Base-by-base conservation (phyloP, 2,329 filamentous ascomycete genomes). In the Pseudocercospora macadamiae region DNA sequence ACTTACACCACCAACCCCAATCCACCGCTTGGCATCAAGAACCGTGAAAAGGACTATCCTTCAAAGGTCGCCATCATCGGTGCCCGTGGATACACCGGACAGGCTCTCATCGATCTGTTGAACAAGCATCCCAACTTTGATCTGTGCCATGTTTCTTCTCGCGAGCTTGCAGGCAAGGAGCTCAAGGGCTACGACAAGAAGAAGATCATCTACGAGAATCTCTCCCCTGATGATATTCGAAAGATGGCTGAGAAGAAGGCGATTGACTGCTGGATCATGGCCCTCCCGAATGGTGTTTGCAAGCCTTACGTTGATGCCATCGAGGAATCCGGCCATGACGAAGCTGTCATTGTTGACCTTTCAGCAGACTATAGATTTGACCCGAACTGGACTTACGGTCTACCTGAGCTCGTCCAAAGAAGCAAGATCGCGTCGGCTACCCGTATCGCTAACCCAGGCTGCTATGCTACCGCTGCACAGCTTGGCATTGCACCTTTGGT, bases 341-440 rank as follows among this genome's bases (percentile, higher is more conserved):
- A 79, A 69, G 92, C 89, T 67, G 80, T 97, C 37, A 90, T 97
- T 66, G 83, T 99, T 45, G 95, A 99, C 74, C 84, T 99, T 32
- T 96, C 92, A n/a, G 95, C 95, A 60, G 95, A 99, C 78, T 96
- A 96, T 77, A 88, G 93, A 51, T 97, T 97, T 74, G 89, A 96
- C 71, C 79, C 82, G 57, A 82, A 83, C 21, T 96, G 92, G 93
- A 91, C 90, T 0, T 97, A 97, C 71, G 91, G 91, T 67, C 86
- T 97, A 3, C 92, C 92, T 12, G 95, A 97, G 77, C 82, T 96
- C 51, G 85, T 91, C 51, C 86, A 87, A 74, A 87, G 93, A 56
- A 84, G 85, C 61, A 83, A 88, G 66, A 92, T 97, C 68, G 86
- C 89, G 21, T 84, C 88, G 65, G 86, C 93, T 4, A 92, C 83